Percentiles rank a stretch among this genome's conserved stretches.
phyloP scores from a whole-genome alignment of 2,329 filamentous ascomycete species.

The Exserohilum rostratum region DNA sequence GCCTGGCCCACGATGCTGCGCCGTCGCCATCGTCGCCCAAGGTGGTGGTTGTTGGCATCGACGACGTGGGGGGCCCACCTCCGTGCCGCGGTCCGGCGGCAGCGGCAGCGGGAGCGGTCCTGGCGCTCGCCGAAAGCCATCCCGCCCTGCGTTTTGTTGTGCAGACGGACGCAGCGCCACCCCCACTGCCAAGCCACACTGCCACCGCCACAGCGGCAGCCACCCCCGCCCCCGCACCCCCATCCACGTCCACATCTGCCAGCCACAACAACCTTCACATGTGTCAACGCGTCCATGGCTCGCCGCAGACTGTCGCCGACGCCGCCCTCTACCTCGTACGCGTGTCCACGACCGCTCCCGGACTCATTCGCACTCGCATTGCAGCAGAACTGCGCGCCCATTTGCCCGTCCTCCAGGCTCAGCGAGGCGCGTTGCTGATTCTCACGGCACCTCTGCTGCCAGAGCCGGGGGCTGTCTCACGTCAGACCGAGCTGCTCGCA shows the following conservation, averaged over 20 bases:
- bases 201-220: background rate
- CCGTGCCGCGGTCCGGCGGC: background rate
- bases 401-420: slow-evolving; percentile 36
- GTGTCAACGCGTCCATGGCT: background rate
- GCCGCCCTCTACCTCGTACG: slow-evolving; percentile 13
- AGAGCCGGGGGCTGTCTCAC: slow-evolving; percentile 4
- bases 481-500: slow-evolving; percentile 1
- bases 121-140: background rate
- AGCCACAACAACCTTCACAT: background rate
- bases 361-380: background rate
- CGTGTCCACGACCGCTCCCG: background rate
- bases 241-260: background rate
- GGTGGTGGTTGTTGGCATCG: background rate
- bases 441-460: slow-evolving; percentile 31
- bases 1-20: slow-evolving; percentile 1
- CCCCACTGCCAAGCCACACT: background rate
- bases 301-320: background rate
- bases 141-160: slow-evolving; percentile 1
- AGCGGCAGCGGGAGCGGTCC: background rate
- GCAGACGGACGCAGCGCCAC: background rate
- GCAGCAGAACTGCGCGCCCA: slow-evolving; percentile 39
- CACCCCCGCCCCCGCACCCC: background rate
- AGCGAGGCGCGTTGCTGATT: slow-evolving; percentile 31
- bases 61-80: background rate
- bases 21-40: too few species aligned